Evolutionary conservation across 2,329 filamentous ascomycete species (phyloP).

Genomic region (Cordyceps militaris): DNA sequence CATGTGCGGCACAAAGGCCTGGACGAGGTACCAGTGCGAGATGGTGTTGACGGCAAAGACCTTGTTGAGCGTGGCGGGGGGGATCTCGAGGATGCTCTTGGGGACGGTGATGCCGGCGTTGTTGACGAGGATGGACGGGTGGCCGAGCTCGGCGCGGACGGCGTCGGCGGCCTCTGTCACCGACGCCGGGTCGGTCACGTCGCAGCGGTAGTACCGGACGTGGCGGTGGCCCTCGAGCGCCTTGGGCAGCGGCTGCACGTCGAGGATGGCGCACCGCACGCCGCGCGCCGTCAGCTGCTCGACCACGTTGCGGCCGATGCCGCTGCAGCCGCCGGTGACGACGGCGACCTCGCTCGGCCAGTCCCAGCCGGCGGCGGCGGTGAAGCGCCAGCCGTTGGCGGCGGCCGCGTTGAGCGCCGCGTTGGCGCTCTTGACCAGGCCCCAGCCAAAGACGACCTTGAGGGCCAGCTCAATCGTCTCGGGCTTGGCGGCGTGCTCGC

Average conservation of each 20-base stretch:
- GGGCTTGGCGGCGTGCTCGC: conserved; percentile 5
- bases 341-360: conserved; percentile 60
- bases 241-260: conserved; percentile 34
- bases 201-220: conserved; percentile 59
- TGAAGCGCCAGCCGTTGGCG: conserved; percentile 8
- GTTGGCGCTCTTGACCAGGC: conserved; percentile 8
- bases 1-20: conserved; percentile 58
- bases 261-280: conserved; percentile 58
- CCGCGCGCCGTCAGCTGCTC: conserved; percentile 50
- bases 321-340: conserved; percentile 61
- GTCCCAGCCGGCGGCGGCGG: conserved; percentile 35
- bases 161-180: conserved; percentile 40
- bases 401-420: conserved; percentile 7
- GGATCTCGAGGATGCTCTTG: conserved; percentile 48
- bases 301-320: conserved; percentile 58
- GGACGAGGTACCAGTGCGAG: conserved; percentile 52
- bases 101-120: conserved; percentile 46
- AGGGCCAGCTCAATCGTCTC: conserved; percentile 8
- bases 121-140: conserved; percentile 54
- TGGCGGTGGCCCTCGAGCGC: conserved; percentile 29
- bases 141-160: conserved; percentile 45
- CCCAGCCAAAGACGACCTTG: conserved; percentile 11
- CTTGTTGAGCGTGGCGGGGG: conserved; percentile 47
- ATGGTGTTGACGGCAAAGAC: conserved; percentile 61
- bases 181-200: conserved; percentile 48